These are phyloP conservation scores for Lachancea fermentati DNA, from an alignment of 805 yeast species.

Conservation along the genomic window DNA sequence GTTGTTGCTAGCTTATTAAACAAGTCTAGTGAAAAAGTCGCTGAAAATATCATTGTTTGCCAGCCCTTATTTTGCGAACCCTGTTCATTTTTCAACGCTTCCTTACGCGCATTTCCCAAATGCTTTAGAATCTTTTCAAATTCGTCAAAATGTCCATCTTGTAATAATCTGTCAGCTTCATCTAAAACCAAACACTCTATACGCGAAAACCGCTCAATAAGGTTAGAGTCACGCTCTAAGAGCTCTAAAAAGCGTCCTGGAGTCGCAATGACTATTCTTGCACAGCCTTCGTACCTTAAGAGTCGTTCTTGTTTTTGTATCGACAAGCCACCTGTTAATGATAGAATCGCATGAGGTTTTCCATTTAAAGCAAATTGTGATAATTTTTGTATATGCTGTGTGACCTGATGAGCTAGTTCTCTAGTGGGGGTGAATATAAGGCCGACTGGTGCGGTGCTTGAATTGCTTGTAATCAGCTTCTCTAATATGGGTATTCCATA, in stretches of 20 bases:
- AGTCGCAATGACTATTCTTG: constrained; percentile 77
- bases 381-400: constrained; percentile 61
- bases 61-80: constrained; percentile 44
- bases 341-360: constrained; percentile 56
- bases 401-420: constrained; percentile 92
- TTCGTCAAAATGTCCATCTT: constrained; percentile 95
- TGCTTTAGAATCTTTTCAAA: constrained; percentile 73
- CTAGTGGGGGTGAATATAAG: constrained; percentile 91
- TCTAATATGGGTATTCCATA: constrained; percentile 91
- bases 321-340: constrained; percentile 92
- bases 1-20: constrained; percentile 64
- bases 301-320: constrained; percentile 89
- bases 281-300: constrained; percentile 61
- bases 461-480: constrained; percentile 34
- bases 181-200: constrained; percentile 64
- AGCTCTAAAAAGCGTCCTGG: constrained; percentile 90
- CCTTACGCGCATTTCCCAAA: constrained; percentile 42
- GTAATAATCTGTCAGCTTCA: constrained; percentile 92
- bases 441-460: constrained; percentile 51
- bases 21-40: constrained; percentile 81
- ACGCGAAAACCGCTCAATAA: constrained; percentile 38
- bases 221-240: constrained; percentile 51
- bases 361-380: constrained; percentile 36
- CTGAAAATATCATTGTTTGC: constrained; percentile 92
- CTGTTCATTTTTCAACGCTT: constrained; percentile 32